A percentile compares a stretch with the other conserved stretches of the same genome.
These are phyloP conservation scores for Rhodosporidiobolus sp. DNA, from an alignment of 768 basidiomycete species.

Conservation along the genomic window DNA sequence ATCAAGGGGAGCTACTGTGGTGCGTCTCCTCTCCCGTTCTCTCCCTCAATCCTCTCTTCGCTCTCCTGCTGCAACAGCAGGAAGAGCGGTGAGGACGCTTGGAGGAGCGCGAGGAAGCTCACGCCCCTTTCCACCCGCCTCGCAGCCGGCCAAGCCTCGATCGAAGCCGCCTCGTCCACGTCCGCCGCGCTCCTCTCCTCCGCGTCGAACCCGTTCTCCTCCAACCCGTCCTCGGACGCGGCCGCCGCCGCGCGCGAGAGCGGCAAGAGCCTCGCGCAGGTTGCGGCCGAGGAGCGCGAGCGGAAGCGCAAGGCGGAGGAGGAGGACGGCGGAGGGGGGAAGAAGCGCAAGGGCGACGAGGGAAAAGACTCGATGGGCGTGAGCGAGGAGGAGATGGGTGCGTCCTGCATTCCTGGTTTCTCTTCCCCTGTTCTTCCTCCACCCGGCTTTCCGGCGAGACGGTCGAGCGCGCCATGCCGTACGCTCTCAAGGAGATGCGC, in stretches of 20 bases:
- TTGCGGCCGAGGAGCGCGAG: conserved; percentile 1
- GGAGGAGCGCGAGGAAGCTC: too few species aligned
- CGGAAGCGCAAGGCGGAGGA: conserved; percentile 15
- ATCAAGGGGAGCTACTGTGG: conserved; percentile 50
- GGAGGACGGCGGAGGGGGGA: conserved; percentile 5
- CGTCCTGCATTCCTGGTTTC: too few species aligned
- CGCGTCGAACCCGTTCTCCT: background rate
- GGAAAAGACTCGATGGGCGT: conserved; percentile 32
- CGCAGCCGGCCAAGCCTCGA: conserved; percentile 36
- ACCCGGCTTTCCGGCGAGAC: too few species aligned
- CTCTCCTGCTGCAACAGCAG: background rate
- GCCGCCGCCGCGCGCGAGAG: conserved; percentile 54
- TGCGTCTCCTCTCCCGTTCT: conserved; percentile 11
- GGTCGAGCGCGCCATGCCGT: background rate
- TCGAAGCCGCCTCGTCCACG: conserved; percentile 28
- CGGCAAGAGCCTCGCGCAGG: conserved; percentile 51
- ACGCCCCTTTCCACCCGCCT: background rate
- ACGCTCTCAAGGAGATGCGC: background rate
- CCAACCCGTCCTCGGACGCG: background rate
- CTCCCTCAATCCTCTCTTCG: background rate
- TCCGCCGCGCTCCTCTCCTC: conserved; percentile 1
- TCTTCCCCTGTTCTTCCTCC: background rate
- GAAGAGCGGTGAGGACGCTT: too few species aligned
- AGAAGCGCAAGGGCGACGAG: conserved; percentile 22
- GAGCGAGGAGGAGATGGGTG: conserved; percentile 38